phyloP scores from a whole-genome alignment of 2,329 filamentous ascomycete genomes.

The Alternaria sp. region DNA sequence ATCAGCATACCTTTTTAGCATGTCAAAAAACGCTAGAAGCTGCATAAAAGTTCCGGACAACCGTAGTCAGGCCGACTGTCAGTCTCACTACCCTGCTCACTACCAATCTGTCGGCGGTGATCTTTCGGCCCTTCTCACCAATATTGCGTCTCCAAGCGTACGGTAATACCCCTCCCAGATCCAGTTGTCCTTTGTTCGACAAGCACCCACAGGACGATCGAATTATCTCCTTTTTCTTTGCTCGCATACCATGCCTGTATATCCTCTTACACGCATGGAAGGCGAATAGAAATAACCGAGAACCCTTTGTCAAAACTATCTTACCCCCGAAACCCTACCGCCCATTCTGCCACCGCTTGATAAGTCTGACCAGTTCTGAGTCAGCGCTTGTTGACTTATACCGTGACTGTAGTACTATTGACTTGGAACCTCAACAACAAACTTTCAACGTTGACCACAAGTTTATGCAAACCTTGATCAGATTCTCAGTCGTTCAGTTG shows the following conservation, averaged over 20 bases:
- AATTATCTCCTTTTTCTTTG: neutral
- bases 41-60: neutral
- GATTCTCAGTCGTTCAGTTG: neutral
- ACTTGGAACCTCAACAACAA: neutral
- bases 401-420: neutral
- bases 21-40: neutral
- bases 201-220: neutral
- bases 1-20: neutral
- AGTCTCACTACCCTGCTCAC: slow-evolving; percentile 3
- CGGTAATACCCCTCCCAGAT: neutral
- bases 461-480: neutral
- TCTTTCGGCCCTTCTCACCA: slow-evolving; percentile 2
- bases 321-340: neutral
- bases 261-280: neutral
- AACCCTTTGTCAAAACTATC: neutral
- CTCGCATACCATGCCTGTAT: neutral
- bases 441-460: neutral
- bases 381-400: neutral
- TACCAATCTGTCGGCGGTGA: slow-evolving; percentile 1
- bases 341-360: neutral
- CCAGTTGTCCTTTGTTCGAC: neutral
- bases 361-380: neutral
- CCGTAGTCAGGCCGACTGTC: slow-evolving; percentile 6
- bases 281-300: neutral
- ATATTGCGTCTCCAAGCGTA: neutral